Percentiles rank a stretch among this genome's conserved stretches.
Evolutionary conservation across 2,329 filamentous ascomycete species (phyloP).

Genomic region (Chaetomium strumarium): DNA sequence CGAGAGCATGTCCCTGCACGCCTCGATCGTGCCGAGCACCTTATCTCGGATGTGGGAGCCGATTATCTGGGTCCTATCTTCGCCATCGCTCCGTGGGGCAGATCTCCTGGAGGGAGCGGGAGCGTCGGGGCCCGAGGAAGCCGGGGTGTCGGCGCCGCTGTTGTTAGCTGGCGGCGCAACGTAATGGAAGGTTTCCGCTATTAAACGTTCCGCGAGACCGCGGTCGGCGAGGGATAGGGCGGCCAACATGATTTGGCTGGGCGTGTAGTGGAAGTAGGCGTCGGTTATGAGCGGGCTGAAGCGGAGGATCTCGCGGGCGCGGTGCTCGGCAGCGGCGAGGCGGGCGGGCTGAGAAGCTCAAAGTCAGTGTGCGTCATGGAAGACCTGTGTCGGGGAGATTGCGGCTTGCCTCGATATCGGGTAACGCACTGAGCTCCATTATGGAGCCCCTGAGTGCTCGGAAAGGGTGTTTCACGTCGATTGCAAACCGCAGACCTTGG

Average conservation of each 20-base stretch:
- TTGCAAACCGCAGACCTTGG: slow-evolving; percentile 86
- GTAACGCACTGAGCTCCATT: slow-evolving; percentile 69
- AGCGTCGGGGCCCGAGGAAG: slow-evolving; percentile 9
- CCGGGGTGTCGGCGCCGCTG: slow-evolving; percentile 24
- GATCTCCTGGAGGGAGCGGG: slow-evolving; percentile 17
- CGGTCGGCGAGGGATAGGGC: slow-evolving; percentile 70
- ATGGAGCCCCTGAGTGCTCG: slow-evolving; percentile 79
- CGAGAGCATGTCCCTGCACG: slow-evolving; percentile 50
- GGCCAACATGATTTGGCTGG: slow-evolving; percentile 87
- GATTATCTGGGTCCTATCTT: slow-evolving; percentile 25
- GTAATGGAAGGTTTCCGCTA: slow-evolving; percentile 37
- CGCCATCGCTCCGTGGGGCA: slow-evolving; percentile 8
- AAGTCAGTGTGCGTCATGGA: slow-evolving; percentile 8
- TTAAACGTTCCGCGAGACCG: slow-evolving; percentile 48
- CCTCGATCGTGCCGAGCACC: slow-evolving; percentile 43
- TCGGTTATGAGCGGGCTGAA: slow-evolving; percentile 82
- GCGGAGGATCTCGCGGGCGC: slow-evolving; percentile 67
- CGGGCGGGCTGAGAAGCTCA: slow-evolving; percentile 32
- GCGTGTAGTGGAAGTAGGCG: slow-evolving; percentile 94
- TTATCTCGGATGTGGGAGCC: slow-evolving; percentile 37
- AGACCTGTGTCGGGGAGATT: slow-evolving; percentile 14
- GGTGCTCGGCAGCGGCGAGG: slow-evolving; percentile 60
- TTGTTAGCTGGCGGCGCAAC: slow-evolving; percentile 17
- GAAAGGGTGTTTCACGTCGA: slow-evolving; percentile 88
- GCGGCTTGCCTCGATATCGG: slow-evolving; percentile 48